Evolutionary conservation across 2,329 filamentous ascomycete genomes (phyloP).

Genomic region (Leptographium wingfieldii): DNA sequence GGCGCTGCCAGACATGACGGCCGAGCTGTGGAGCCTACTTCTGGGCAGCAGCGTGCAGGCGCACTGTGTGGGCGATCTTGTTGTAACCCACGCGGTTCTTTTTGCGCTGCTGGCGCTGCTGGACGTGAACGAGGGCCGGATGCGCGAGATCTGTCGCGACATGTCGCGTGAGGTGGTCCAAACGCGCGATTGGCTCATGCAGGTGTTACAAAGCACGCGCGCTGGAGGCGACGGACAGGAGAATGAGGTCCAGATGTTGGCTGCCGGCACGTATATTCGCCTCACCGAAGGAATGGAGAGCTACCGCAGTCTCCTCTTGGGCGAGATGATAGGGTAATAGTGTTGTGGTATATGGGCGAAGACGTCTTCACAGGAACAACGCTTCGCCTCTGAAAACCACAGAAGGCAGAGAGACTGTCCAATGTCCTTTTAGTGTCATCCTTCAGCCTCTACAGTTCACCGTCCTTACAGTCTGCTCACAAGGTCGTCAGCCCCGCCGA

Average conservation of each 20-base stretch:
- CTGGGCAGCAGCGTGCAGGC: constrained; percentile 49
- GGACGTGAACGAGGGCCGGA: constrained; percentile 65
- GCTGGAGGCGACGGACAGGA: constrained; percentile 51
- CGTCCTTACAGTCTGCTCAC: too few relatives aligned
- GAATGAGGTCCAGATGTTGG: constrained; percentile 65
- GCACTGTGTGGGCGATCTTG: constrained; percentile 40
- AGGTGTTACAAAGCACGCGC: constrained; percentile 53
- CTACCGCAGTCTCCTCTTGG: constrained; percentile 66
- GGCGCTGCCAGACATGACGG: constrained; percentile 64
- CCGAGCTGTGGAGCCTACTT: constrained; percentile 74
- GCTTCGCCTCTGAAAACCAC: too few relatives aligned
- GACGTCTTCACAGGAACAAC: neutral
- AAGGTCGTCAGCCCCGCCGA: too few relatives aligned
- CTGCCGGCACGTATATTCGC: constrained; percentile 65
- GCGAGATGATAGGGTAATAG: constrained; percentile 39
- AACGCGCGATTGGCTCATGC: constrained; percentile 68
- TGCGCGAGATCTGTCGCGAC: constrained; percentile 58
- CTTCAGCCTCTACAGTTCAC: too few relatives aligned
- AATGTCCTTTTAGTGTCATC: too few relatives aligned
- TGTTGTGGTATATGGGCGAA: neutral
- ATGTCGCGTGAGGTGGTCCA: constrained; percentile 70
- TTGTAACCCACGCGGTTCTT: constrained; percentile 59
- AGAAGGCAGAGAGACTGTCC: too few relatives aligned
- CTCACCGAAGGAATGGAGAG: constrained; percentile 71
- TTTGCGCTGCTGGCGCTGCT: constrained; percentile 69